Conservation (phyloP, 805 yeast genomes). For the Starmerella asiatica region DNA sequence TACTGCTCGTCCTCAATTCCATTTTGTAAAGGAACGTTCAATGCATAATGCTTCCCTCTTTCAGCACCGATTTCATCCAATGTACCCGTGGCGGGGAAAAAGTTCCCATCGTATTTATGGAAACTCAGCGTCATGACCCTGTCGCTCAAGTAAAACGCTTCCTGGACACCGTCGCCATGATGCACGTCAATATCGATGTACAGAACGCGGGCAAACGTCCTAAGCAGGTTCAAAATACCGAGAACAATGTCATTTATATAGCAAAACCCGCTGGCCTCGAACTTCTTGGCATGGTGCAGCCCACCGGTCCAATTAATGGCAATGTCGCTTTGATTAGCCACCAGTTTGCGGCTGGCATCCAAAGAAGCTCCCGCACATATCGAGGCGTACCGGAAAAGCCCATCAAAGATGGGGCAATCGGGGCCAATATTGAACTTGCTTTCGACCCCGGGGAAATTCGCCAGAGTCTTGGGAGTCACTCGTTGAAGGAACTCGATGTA, state of each 20-base stretch:
- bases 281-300: constrained; percentile 81
- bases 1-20: constrained; percentile 88
- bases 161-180: constrained; percentile 93
- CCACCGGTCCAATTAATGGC: constrained; percentile 95
- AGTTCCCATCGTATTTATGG: constrained; percentile 80
- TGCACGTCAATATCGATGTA: constrained; percentile 86
- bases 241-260: constrained; percentile 81
- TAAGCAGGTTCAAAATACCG: constrained; percentile 62
- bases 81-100: constrained; percentile 89
- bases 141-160: constrained; percentile 84
- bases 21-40: constrained; percentile 77
- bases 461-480: constrained; percentile 61
- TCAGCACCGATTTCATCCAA: constrained; percentile 74
- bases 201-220: constrained; percentile 73
- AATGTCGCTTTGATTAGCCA: constrained; percentile 71
- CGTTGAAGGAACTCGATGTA: constrained; percentile 62
- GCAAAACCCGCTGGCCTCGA: constrained; percentile 83
- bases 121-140: constrained; percentile 82
- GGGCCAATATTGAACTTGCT: constrained; percentile 80
- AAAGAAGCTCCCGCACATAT: constrained; percentile 80
- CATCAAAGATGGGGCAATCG: constrained; percentile 91
- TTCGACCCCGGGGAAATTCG: constrained; percentile 43
- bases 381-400: constrained; percentile 74
- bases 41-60: constrained; percentile 66
- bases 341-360: constrained; percentile 77